Evolutionary conservation across 2,329 filamentous ascomycete genomes (phyloP), one percentile per base, ranked within the genome.

Genomic region (Aspergillus pseudoviridinutans): DNA sequence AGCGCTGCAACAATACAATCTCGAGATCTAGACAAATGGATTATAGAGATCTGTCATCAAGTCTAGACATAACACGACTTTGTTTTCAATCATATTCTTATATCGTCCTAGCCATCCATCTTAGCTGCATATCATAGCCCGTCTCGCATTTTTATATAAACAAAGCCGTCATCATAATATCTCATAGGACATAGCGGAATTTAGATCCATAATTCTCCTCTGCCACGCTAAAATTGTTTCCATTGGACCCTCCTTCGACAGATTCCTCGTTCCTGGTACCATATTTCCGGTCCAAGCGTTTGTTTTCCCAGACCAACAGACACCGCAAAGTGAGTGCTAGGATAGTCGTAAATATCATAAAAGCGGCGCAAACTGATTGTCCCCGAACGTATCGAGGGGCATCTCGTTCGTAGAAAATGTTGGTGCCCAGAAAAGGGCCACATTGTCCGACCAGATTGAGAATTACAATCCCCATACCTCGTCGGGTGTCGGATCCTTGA

Each of bases 361-460:
- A 84, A 0, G 77, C 80, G 0, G 86, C 82, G 61, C 86, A 88
- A 3, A 87, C 81, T 55, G 77, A 77, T 72, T 82, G 82, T 0
- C 87, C 87, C 1, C 82, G 84, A 1, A 76, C 65, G 59, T 77
- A 82, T 4, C 75, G 73, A 10, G 82, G 81, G 10, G 69, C 72
- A 49, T 83, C 78, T 6, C 58, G 67, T 14, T 71, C 66, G 0
- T 86, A 86, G 62, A 88, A 90, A 8, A 88, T 65, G 50, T 85
- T 81, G 2, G 86, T 88, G 3, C 86, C 87, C 5, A 88, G 69
- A 14, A 88, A 72, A 1, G 86, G 84, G 0, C 85, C 84, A 59
- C 82, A 82, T 68, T 88, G 88, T 0, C 87, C 88, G 46, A 90
- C 77, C 62, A 88, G 74, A 66, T 89, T 88, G 50, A 87, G 75